Evolutionary conservation across 2,329 filamentous ascomycete genomes (phyloP).

Genomic region (Chaetomiaceae sp.): DNA sequence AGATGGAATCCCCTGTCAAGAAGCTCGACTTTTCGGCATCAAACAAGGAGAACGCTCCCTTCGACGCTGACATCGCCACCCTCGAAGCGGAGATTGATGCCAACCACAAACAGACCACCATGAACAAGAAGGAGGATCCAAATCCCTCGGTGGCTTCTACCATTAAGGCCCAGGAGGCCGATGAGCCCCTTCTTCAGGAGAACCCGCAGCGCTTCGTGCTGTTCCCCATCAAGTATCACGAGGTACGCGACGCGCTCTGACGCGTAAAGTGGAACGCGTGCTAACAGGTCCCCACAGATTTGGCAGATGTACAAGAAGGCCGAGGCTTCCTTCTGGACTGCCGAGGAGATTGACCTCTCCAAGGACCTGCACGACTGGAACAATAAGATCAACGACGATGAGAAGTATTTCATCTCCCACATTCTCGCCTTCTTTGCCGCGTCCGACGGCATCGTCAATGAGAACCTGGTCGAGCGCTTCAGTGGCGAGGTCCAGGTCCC

Average conservation of each 20-base stretch:
- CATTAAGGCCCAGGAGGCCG: constrained; percentile 65
- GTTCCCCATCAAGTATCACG: constrained; percentile 98
- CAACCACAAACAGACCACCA: constrained; percentile 53
- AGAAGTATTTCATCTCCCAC: constrained; percentile 97
- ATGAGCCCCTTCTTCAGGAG: constrained; percentile 90
- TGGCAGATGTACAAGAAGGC: constrained; percentile 99
- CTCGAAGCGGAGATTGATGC: constrained; percentile 54
- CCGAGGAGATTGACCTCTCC: constrained; percentile 97
- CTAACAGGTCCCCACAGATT: constrained; percentile 60
- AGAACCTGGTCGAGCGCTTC: constrained; percentile 98
- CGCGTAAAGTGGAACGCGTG: constrained; percentile 62
- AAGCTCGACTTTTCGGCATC: constrained; percentile 72
- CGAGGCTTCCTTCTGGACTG: constrained; percentile 99
- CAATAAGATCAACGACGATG: constrained; percentile 92
- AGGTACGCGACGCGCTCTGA: constrained; percentile 63
- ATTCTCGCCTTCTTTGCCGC: constrained; percentile 99
- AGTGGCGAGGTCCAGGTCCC: constrained; percentile 94
- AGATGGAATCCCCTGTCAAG: constrained; percentile 90
- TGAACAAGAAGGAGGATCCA: constrained; percentile 44
- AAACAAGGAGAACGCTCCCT: constrained; percentile 76
- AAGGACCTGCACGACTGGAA: constrained; percentile 99
- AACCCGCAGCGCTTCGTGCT: constrained; percentile 95
- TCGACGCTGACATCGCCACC: constrained; percentile 48
- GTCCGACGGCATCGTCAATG: constrained; percentile 98
- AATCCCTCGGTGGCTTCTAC: constrained; percentile 43